phyloP scores from a whole-genome alignment of 2,329 filamentous ascomycete genomes.

The Acarospora socialis region DNA sequence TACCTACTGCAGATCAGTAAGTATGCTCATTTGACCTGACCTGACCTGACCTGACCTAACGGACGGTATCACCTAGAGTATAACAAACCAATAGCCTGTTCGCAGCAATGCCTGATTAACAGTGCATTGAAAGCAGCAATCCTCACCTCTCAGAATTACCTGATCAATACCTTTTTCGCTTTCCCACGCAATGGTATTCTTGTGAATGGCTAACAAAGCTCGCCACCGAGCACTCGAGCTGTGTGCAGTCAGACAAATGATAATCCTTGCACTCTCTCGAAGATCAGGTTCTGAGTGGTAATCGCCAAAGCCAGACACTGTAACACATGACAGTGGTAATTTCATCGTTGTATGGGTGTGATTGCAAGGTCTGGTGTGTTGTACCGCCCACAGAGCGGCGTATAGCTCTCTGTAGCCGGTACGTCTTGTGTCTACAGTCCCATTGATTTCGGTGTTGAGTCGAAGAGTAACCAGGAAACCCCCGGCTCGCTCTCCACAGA shows the following conservation, averaged over 20 bases:
- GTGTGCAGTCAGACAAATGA: conserved; percentile 3
- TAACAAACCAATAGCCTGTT: too few relatives aligned
- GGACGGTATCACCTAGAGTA: too few relatives aligned
- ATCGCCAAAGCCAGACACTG: not conserved
- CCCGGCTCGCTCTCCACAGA: conserved; percentile 1
- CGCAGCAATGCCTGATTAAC: conserved; percentile 1
- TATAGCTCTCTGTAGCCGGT: not conserved
- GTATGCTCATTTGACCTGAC: conserved; percentile 22
- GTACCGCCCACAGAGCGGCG: not conserved
- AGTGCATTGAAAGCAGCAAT: conserved; percentile 4
- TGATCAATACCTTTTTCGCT: too few relatives aligned
- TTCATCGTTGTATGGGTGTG: not conserved
- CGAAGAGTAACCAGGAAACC: not conserved
- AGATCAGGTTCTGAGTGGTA: not conserved
- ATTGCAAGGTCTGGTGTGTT: not conserved
- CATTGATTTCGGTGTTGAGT: not conserved
- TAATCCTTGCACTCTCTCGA: not conserved
- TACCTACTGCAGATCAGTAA: too few relatives aligned
- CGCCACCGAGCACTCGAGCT: not conserved
- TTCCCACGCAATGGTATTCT: too few relatives aligned
- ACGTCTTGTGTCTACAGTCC: not conserved
- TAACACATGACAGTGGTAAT: not conserved
- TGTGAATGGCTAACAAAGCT: conserved; percentile 1
- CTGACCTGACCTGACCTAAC: too few relatives aligned
- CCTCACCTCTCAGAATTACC: conserved; percentile 1